These are phyloP conservation scores for Candida koratica DNA, from an alignment of 805 yeast species.

Conservation along the genomic window DNA sequence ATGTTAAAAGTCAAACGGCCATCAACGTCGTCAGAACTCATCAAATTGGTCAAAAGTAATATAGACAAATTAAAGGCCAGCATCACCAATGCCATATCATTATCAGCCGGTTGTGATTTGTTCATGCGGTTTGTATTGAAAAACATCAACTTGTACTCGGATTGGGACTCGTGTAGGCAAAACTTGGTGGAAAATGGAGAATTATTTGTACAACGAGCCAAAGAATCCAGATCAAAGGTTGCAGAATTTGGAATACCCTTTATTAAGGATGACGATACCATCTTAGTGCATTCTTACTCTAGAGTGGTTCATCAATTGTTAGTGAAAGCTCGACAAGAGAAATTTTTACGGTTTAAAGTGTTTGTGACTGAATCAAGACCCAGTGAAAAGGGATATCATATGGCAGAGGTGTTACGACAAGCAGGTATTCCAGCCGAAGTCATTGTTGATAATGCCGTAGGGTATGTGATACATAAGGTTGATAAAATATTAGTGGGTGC, in stretches of 20 bases:
- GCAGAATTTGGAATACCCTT: constrained; percentile 87
- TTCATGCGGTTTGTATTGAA: constrained; percentile 90
- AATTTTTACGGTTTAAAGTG: constrained; percentile 79
- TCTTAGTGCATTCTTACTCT: constrained; percentile 86
- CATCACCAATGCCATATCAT: constrained; percentile 85
- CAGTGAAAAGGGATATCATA: constrained; percentile 64
- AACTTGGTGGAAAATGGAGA: constrained; percentile 93
- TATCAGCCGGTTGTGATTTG: constrained; percentile 96
- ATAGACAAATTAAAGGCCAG: constrained; percentile 68
- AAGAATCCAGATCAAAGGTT: constrained; percentile 79
- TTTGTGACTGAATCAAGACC: constrained; percentile 93
- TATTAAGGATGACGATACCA: constrained; percentile 87
- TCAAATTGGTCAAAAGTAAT: constrained; percentile 73
- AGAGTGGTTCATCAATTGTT: constrained; percentile 83
- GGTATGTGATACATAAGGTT: constrained; percentile 83
- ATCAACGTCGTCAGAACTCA: constrained; percentile 88
- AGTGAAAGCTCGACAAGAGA: constrained; percentile 66
- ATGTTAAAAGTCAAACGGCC: constrained; percentile 81
- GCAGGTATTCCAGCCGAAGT: constrained; percentile 82
- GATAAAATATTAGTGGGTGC: constrained; percentile 96
- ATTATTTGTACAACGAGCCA: constrained; percentile 85
- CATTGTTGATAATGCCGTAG: constrained; percentile 91
- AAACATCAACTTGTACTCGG: constrained; percentile 81
- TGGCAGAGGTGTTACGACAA: constrained; percentile 64
- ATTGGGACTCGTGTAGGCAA: constrained; percentile 89